phyloP scores from a whole-genome alignment of 83 land plant species.

The Thuja plicata region DNA sequence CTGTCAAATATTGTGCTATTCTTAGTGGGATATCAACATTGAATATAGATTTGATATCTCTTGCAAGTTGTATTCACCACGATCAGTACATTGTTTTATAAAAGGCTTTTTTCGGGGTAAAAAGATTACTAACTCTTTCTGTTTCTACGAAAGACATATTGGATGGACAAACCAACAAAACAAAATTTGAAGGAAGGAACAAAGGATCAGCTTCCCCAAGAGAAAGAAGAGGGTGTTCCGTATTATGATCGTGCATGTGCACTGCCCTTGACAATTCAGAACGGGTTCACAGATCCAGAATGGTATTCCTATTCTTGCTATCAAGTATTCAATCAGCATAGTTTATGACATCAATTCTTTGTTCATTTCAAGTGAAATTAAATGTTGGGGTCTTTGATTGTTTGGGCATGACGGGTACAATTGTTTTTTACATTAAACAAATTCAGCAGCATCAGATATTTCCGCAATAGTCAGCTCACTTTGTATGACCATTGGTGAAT shows the following conservation, averaged over 20 bases:
- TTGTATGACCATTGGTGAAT: conserved; percentile 9
- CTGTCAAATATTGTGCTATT: neutral
- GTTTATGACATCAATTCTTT: neutral
- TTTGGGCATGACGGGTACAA: neutral
- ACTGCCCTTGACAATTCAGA: conserved; percentile 43
- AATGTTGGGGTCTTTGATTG: neutral
- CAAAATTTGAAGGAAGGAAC: conserved; percentile 24
- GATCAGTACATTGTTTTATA: neutral
- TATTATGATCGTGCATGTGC: conserved; percentile 87
- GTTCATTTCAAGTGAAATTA: neutral
- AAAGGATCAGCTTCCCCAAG: conserved; percentile 25
- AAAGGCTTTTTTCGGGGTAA: neutral
- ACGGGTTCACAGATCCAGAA: conserved; percentile 36
- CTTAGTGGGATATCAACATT: neutral
- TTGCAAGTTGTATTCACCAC: neutral
- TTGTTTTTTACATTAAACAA: neutral
- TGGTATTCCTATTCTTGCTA: conserved; percentile 35
- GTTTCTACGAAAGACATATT: conserved; percentile 60
- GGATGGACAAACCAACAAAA: conserved; percentile 86
- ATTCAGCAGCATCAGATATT: neutral
- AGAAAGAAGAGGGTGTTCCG: conserved; percentile 50
- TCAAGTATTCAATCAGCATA: neutral
- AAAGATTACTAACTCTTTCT: neutral
- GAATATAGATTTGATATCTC: neutral
- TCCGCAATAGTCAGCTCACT: too few relatives aligned